Evolutionary conservation across 1,284 basidiomycete genomes (phyloP).

Genomic region (Peniophora sp.): DNA sequence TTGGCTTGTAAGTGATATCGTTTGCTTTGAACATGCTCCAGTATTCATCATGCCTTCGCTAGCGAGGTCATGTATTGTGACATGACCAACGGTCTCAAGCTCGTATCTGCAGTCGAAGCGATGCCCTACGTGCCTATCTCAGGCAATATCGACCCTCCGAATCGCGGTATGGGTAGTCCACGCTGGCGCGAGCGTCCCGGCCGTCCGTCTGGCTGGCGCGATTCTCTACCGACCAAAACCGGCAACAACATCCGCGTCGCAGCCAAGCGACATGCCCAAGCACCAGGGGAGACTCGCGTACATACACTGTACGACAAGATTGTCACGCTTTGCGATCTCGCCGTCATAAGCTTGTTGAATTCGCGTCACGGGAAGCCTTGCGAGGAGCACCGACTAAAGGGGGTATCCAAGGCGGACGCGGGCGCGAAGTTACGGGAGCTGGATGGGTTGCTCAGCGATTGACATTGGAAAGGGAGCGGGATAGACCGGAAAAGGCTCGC

Average conservation of each 20-base stretch:
- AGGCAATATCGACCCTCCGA: not conserved
- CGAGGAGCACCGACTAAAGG: conserved; percentile 24
- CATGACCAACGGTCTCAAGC: conserved; percentile 30
- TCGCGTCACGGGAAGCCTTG: conserved; percentile 20
- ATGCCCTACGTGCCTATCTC: conserved; percentile 1
- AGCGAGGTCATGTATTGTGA: conserved; percentile 49
- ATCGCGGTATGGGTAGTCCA: not conserved
- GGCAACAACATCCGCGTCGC: conserved; percentile 22
- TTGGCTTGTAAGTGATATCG: conserved; percentile 32
- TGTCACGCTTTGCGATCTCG: conserved; percentile 35
- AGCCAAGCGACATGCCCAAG: conserved; percentile 30
- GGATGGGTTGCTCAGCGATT: conserved; percentile 12
- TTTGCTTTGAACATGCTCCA: not conserved
- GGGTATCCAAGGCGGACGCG: conserved; percentile 13
- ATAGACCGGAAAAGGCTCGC: conserved; percentile 37
- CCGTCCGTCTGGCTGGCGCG: conserved; percentile 5
- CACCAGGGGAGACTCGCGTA: conserved; percentile 35
- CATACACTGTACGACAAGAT: conserved; percentile 28
- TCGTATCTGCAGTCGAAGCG: conserved; percentile 21
- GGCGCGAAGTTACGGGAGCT: not conserved
- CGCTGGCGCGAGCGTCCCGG: not conserved
- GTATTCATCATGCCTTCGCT: not conserved
- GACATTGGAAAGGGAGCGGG: conserved; percentile 18
- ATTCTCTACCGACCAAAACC: not conserved
- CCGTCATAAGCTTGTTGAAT: conserved; percentile 24